phyloP scores from a whole-genome alignment of 2,329 filamentous ascomycete species.

The Byssochlamys sp. region DNA sequence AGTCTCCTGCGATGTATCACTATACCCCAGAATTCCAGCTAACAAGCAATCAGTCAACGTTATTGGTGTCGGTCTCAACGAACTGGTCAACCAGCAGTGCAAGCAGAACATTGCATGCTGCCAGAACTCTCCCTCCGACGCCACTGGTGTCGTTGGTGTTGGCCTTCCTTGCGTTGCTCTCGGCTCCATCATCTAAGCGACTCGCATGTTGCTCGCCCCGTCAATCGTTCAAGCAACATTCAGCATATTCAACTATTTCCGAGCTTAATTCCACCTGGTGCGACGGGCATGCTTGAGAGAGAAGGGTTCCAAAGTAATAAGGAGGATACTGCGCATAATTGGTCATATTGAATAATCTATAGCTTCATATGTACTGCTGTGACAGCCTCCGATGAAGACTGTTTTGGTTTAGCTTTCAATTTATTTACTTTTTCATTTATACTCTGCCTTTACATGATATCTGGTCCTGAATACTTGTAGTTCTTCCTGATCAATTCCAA shows the following conservation, averaged over 20 bases:
- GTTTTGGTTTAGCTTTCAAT: conserved; percentile 10
- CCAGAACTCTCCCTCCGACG: conserved; percentile 25
- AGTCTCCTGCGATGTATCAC: conserved; percentile 3
- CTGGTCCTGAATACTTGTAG: neutral
- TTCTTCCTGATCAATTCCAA: neutral
- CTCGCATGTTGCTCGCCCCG: conserved; percentile 4
- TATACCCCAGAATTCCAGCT: neutral
- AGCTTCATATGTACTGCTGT: conserved; percentile 20
- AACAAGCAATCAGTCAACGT: conserved; percentile 12
- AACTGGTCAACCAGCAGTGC: conserved; percentile 30
- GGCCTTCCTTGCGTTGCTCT: conserved; percentile 31
- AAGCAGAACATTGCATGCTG: conserved; percentile 34
- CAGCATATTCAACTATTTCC: neutral
- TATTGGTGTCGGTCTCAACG: conserved; percentile 20
- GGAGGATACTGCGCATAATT: neutral
- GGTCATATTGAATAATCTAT: conserved; percentile 16
- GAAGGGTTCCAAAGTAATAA: neutral
- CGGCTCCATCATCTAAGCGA: conserved; percentile 28
- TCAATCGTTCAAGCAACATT: neutral
- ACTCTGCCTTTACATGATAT: neutral
- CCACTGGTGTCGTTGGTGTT: conserved; percentile 25
- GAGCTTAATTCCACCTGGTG: neutral
- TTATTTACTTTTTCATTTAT: neutral
- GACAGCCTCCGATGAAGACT: conserved; percentile 23
- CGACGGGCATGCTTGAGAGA: neutral